Conservation (phyloP, 331 rosid genomes). For the Stylosanthes scabra region DNA sequence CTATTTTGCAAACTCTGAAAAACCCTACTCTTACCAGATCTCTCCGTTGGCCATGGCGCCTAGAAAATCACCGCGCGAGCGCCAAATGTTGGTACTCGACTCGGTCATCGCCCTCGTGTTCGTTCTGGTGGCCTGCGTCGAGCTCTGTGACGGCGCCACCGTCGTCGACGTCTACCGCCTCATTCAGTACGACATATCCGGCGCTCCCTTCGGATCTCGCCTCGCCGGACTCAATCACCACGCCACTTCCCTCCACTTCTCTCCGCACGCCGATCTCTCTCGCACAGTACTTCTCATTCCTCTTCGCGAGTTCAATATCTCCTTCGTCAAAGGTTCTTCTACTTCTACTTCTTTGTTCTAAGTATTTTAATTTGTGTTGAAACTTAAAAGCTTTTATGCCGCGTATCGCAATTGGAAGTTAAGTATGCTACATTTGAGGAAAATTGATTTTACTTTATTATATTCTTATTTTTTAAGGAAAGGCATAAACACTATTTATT, state of each 20-base stretch:
- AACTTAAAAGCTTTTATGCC: background rate
- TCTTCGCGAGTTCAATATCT: slow-evolving; percentile 81
- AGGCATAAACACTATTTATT: background rate
- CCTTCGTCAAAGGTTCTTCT: slow-evolving; percentile 74
- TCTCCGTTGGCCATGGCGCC: slow-evolving; percentile 47
- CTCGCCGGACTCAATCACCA: slow-evolving; percentile 92
- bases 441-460: background rate
- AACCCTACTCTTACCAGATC: slow-evolving; percentile 55
- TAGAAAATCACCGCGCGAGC: slow-evolving; percentile 49
- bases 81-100: slow-evolving; percentile 62
- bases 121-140: slow-evolving; percentile 84
- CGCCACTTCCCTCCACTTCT: slow-evolving; percentile 82
- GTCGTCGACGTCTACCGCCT: slow-evolving; percentile 96
- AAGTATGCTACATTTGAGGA: slow-evolving; percentile 14
- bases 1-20: background rate
- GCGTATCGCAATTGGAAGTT: slow-evolving; percentile 21
- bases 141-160: slow-evolving; percentile 95
- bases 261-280: slow-evolving; percentile 91
- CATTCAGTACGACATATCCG: slow-evolving; percentile 94
- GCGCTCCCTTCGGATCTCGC: slow-evolving; percentile 94
- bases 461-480: background rate
- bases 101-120: slow-evolving; percentile 77
- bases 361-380: background rate
- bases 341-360: background rate
- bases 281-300: slow-evolving; percentile 91